Base-by-base conservation (phyloP, 306 rosid species). In the Pachyrhizus erosus region DNA sequence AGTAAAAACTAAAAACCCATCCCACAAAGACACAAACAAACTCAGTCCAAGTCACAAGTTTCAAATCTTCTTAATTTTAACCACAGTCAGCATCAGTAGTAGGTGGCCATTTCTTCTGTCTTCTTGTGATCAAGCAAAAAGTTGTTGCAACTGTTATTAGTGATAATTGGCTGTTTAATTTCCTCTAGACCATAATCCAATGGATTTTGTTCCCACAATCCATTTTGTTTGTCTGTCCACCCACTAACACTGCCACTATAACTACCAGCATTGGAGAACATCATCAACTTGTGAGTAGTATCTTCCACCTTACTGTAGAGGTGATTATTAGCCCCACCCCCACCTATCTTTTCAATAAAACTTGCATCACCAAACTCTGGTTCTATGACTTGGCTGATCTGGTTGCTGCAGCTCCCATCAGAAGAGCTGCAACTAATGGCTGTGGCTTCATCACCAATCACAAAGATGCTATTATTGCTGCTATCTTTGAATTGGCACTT, bases 161-260 rank as follows among this genome's bases (percentile, higher is more conserved):
- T 86, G 82, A 89, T 87, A 55, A 91, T 85, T 24, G 90, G 76
- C 89, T 90, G 82, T 79, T 89, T 91, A 70, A 95, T 90, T 77
- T 93, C 98, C 40, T 95, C 90, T 18, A 87, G 26, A 12, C 91
- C 94, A 85, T 86, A 90, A 43, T 91, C 93, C 72, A 88, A 81
- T 83, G 88, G 82, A 66, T 82, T 79, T 70, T 89, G 90, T 77
- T 17, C 88, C 92, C 91, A 88, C 68, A 85, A 29, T 42, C 85
- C 86, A 83, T 65, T 70, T 43, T 75, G 83, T 54, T 39, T 74
- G 70, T 75, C 84, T 57, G 65, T 73, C 82, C 79, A 79, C 40
- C 86, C 84, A 55, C 51, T 76, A 39, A 18, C 62, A 27, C 66
- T 74, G 46, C 0, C 69, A 62, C 34, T n/a, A n/a, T n/a, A n/a